Conservation (phyloP, 2,329 filamentous ascomycete genomes). For the Fusarium musae region DNA sequence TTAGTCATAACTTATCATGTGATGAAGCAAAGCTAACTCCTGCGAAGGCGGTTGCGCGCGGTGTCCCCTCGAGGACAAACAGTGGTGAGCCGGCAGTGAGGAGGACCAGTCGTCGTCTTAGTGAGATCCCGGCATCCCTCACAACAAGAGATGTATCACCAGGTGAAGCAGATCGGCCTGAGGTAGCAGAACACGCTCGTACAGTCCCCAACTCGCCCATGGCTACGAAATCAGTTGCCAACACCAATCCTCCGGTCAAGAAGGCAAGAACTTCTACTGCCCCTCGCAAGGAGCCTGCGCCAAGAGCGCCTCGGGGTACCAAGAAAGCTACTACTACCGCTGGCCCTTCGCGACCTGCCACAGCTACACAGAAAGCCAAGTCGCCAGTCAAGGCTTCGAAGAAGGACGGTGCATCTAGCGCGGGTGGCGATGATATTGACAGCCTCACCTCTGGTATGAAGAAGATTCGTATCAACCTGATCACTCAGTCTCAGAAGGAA, state of each 20-base stretch:
- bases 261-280: conserved; percentile 66
- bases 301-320: conserved; percentile 48
- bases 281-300: conserved; percentile 55
- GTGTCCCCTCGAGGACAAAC: conserved; percentile 44
- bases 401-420: conserved; percentile 21
- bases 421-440: conserved; percentile 58
- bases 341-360: conserved; percentile 21
- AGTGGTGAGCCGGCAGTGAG: conserved; percentile 44
- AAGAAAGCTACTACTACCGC: conserved; percentile 50
- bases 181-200: conserved; percentile 36
- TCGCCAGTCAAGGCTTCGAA: conserved; percentile 20
- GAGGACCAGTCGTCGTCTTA: conserved; percentile 60
- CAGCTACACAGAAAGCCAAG: conserved; percentile 21
- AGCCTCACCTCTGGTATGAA: conserved; percentile 68
- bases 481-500: conserved; percentile 68
- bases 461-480: conserved; percentile 70
- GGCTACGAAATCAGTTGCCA: conserved; percentile 53
- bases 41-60: conserved; percentile 49
- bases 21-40: conserved; percentile 8
- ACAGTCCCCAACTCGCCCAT: conserved; percentile 54
- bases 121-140: conserved; percentile 56
- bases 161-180: conserved; percentile 12
- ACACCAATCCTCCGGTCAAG: conserved; percentile 62
- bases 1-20: conserved; percentile 14
- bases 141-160: conserved; percentile 24